Evolutionary conservation across 2,329 filamentous ascomycete species (phyloP).

Genomic region (Neurospora crassa): DNA sequence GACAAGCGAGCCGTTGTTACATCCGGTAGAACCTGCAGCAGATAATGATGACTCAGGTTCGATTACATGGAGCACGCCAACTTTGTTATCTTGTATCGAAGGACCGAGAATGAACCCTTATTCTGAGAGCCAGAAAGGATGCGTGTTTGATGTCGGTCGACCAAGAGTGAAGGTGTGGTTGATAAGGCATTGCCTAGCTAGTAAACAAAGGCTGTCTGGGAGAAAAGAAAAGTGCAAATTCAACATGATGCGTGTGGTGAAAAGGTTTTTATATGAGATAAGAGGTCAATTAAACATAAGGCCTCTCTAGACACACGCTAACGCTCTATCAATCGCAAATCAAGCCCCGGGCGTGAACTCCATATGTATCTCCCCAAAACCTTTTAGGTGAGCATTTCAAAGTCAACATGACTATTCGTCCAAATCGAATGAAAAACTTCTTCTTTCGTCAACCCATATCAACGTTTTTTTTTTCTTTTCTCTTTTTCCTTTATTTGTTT

Average conservation of each 20-base stretch:
- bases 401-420: background rate
- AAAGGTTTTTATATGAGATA: background rate
- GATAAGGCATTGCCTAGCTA: background rate
- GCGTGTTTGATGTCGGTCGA: background rate
- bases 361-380: background rate
- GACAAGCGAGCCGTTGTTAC: background rate
- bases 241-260: background rate
- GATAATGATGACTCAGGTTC: background rate
- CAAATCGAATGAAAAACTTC: background rate
- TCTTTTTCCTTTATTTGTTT: no score
- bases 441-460: background rate
- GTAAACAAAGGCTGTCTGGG: background rate
- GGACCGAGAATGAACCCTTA: background rate
- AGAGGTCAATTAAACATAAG: background rate
- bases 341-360: slow-evolving; percentile 1
- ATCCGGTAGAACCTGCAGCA: background rate
- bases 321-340: background rate
- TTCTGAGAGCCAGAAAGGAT: background rate
- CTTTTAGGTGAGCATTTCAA: background rate
- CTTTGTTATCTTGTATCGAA: background rate
- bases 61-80: background rate
- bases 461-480: background rate
- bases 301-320: background rate
- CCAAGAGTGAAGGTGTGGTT: background rate
- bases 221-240: background rate